Base-by-base conservation (phyloP, 2,329 filamentous ascomycete species). In the Diaporthe citriasiana region DNA sequence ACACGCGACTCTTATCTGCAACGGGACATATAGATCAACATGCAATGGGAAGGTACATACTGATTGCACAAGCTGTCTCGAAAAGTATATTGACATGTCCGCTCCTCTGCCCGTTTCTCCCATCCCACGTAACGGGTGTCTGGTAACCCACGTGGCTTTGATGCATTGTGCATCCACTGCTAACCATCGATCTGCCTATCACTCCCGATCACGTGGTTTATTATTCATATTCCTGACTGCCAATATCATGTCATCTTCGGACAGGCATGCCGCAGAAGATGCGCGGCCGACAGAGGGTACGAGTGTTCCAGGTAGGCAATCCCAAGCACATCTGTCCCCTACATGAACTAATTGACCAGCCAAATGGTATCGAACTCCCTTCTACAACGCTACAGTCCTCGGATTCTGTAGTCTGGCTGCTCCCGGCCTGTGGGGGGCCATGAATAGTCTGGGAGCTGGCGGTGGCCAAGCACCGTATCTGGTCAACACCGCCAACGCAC, bases 391-490 rank as follows among this genome's bases (percentile, higher is more conserved):
- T 5, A 65, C 59, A 27, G 12, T 65, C 27, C 42, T 65, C 22
- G 60, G 60, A 3, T 50, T 65, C 27, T 50, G 60, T n/a, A 65
- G 60, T 35, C 42, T 65, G 6, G 60, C 60, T 10, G 85, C 85
- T 0, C 86, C 86, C 0, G 86, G 86, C 0, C 78, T 90, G 2
- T 90, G 88, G 87, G 89, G 88, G 77, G 88, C 88, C 1, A 88
- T 89, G 86, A 89, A 87, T 74, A 82, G 83, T 0, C 80, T 70
- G 13, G 47, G 66, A 27, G 66, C 66, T 5, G 47, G 47, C 13
- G 66, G 66, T 8, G 66, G 35, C 2, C 50, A 53, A 40, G 33
- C 66, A 22, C 66, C 66, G 1, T 53, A 70, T 9, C 33, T 56
- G 2, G 47, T 56, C 33, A 56, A 70, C 33, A 57, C 66, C 3